Evolutionary conservation across 176 grass and related monocot species (phyloP).

Genomic region (Aegilops speltoides): DNA sequence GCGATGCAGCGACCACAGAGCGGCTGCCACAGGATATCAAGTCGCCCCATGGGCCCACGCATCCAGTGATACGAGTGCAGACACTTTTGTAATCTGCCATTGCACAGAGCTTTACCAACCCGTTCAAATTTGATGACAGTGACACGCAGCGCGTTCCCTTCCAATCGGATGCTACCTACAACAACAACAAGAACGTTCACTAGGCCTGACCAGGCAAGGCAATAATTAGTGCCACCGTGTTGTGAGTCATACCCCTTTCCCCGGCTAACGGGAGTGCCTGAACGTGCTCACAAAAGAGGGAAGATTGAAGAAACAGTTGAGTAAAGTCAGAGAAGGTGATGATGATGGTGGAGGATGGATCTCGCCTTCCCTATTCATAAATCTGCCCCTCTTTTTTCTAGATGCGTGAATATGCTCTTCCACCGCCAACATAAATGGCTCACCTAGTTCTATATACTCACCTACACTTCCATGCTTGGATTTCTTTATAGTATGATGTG

Average conservation of each 20-base stretch:
- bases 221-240: not conserved
- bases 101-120: not conserved
- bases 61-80: not conserved
- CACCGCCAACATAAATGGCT: conserved; percentile 22
- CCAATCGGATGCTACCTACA: conserved; percentile 16
- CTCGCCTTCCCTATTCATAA: not conserved
- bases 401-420: not conserved
- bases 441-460: conserved; percentile 2
- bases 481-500: not conserved
- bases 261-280: not conserved
- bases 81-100: conserved; percentile 7
- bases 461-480: not conserved
- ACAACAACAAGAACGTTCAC: conserved; percentile 19
- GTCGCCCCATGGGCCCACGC: not conserved
- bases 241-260: conserved; percentile 17
- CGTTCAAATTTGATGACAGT: conserved; percentile 35
- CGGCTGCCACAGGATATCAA: conserved; percentile 7
- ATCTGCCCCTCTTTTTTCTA: not conserved
- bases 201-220: not conserved
- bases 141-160: not conserved
- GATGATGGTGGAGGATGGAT: not conserved
- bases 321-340: not conserved
- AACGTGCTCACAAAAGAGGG: not conserved
- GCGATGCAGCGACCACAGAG: not conserved
- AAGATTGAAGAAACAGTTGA: not conserved